Evolutionary conservation across 495 filamentous ascomycete species (phyloP).

Genomic region (Poronia punctata): DNA sequence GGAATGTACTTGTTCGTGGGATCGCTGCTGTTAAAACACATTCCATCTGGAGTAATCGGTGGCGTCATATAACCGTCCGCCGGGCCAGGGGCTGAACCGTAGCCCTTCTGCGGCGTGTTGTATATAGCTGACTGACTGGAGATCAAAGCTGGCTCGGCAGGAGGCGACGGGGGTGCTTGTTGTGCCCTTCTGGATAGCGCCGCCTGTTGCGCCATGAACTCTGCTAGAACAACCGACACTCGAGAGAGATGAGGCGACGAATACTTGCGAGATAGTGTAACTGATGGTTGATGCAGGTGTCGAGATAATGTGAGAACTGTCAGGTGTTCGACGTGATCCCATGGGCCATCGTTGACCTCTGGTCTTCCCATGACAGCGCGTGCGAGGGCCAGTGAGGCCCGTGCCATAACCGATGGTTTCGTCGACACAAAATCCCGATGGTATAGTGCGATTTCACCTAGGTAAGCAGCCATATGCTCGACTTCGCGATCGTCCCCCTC

Average conservation of each 20-base stretch:
- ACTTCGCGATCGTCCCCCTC: slow-evolving; percentile 77
- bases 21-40: slow-evolving; percentile 43
- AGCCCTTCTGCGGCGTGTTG: slow-evolving; percentile 81
- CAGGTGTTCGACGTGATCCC: slow-evolving; percentile 75
- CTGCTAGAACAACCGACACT: slow-evolving; percentile 72
- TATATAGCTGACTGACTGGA: slow-evolving; percentile 52
- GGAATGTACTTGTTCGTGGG: slow-evolving; percentile 41
- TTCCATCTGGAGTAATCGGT: slow-evolving; percentile 88
- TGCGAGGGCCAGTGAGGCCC: slow-evolving; percentile 77
- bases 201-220: slow-evolving; percentile 80
- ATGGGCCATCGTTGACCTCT: slow-evolving; percentile 66
- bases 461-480: slow-evolving; percentile 89
- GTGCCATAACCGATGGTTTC: slow-evolving; percentile 81
- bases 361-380: slow-evolving; percentile 77
- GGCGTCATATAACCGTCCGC: slow-evolving; percentile 86
- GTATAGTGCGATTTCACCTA: slow-evolving; percentile 90
- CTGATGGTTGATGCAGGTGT: slow-evolving; percentile 78
- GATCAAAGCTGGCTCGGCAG: slow-evolving; percentile 46
- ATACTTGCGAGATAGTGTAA: slow-evolving; percentile 83
- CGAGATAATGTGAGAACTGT: slow-evolving; percentile 78
- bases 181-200: slow-evolving; percentile 55
- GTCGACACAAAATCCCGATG: slow-evolving; percentile 92
- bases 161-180: slow-evolving; percentile 58
- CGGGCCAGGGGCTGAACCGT: slow-evolving; percentile 52
- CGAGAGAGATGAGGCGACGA: slow-evolving; percentile 70